Conservation (phyloP, 108 stramenopile species). For the Pseudonitzschia multistriata region DNA sequence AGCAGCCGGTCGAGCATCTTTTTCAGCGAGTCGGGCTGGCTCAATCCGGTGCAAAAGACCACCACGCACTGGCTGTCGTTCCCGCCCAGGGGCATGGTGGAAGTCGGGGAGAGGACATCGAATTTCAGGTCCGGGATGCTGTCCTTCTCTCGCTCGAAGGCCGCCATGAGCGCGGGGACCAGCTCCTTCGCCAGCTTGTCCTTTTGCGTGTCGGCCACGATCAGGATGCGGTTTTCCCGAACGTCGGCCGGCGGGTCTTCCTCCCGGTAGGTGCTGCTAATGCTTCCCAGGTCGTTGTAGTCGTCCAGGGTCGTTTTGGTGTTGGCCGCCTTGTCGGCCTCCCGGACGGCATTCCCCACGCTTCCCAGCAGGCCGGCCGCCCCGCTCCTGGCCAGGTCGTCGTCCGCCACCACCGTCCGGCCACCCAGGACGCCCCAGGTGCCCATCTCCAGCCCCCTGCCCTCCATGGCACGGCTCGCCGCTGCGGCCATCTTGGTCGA, state of each 20-base stretch:
- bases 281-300: constrained; percentile 1
- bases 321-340: constrained; percentile 4
- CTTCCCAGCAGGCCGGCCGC: constrained; percentile 21
- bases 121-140: constrained; percentile 48
- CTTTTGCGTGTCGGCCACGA: constrained; percentile 48
- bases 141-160: constrained; percentile 25
- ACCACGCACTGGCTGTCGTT: constrained; percentile 59
- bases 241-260: constrained; percentile 11
- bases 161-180: constrained; percentile 45
- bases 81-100: constrained; percentile 70
- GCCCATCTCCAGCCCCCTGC: constrained; percentile 63
- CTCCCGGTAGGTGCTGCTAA: neutral
- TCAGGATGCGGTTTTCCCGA: constrained; percentile 38
- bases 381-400: neutral
- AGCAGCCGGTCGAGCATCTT: constrained; percentile 59
- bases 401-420: constrained; percentile 39
- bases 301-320: constrained; percentile 3
- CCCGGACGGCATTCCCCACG: constrained; percentile 23
- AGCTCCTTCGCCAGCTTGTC: constrained; percentile 46
- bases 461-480: constrained; percentile 50
- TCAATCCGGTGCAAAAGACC: constrained; percentile 58
- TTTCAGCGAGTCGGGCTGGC: constrained; percentile 40
- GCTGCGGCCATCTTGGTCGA: constrained; percentile 52
- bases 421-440: constrained; percentile 65
- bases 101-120: constrained; percentile 49